Conservation (phyloP, 1,284 basidiomycete species). For the Trichosporon sp. region DNA sequence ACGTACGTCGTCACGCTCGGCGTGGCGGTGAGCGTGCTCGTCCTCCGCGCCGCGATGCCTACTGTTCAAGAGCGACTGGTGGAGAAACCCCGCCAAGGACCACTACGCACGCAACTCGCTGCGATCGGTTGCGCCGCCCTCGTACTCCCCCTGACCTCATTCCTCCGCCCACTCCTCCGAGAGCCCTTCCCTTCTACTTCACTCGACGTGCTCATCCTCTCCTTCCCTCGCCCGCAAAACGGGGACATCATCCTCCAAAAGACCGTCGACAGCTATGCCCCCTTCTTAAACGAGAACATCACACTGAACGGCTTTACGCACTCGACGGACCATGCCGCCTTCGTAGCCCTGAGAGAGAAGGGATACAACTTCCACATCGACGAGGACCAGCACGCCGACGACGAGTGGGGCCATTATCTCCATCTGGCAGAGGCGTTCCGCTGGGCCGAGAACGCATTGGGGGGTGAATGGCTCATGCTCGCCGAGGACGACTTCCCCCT, state of each 20-base stretch:
- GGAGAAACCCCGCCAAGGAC: not conserved
- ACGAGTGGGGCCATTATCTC: constrained; percentile 27
- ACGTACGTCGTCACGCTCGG: constrained; percentile 22
- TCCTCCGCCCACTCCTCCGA: not conserved
- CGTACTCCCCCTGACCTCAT: not conserved
- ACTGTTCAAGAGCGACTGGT: not conserved
- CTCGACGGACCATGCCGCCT: constrained; percentile 16
- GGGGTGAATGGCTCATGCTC: constrained; percentile 32
- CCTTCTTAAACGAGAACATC: constrained; percentile 18
- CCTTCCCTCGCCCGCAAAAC: constrained; percentile 25
- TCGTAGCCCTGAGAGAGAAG: not conserved
- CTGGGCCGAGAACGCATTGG: constrained; percentile 1
- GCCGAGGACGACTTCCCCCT: constrained; percentile 34
- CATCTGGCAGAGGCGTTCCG: constrained; percentile 30
- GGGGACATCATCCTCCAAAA: constrained; percentile 18
- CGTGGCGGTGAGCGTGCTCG: not conserved
- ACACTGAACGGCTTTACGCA: constrained; percentile 27
- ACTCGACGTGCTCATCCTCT: constrained; percentile 28
- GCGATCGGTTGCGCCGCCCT: not conserved
- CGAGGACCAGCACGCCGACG: constrained; percentile 22
- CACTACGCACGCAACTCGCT: not conserved
- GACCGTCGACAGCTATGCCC: constrained; percentile 22
- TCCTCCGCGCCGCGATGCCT: not conserved
- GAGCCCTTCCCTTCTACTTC: constrained; percentile 1
- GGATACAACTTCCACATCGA: constrained; percentile 25